Conservation (phyloP, 176 grass and related monocot species). For the Ananas comosus region DNA sequence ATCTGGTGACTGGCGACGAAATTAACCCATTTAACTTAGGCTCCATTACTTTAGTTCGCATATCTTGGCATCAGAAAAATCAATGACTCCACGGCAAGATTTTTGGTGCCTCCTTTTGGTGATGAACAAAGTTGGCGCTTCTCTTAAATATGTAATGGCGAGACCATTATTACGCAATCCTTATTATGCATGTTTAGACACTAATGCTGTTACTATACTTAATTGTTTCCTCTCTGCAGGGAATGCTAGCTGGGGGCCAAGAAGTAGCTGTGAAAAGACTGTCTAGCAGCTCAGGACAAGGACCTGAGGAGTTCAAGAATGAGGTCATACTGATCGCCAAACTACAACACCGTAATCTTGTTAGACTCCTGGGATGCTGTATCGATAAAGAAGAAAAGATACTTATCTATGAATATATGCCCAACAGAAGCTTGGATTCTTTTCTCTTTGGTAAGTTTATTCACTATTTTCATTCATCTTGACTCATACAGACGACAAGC, state of each 20-base stretch:
- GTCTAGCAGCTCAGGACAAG: constrained; percentile 27
- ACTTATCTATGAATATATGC: constrained; percentile 51
- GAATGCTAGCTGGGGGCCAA: constrained; percentile 23
- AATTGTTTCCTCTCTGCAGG: constrained; percentile 16
- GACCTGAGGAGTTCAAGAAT: constrained; percentile 35
- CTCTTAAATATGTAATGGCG: background rate
- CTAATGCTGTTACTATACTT: background rate
- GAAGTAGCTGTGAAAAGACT: constrained; percentile 54
- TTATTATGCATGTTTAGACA: background rate
- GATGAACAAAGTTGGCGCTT: too few relatives aligned
- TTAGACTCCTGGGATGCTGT: constrained; percentile 33
- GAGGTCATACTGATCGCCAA: constrained; percentile 56
- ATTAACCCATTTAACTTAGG: too few relatives aligned
- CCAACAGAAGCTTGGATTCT: constrained; percentile 49
- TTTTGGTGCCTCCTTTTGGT: too few relatives aligned
- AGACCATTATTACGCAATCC: background rate
- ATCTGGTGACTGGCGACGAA: too few relatives aligned
- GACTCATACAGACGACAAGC: too few relatives aligned
- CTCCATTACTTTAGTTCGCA: too few relatives aligned
- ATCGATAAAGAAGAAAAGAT: constrained; percentile 42
- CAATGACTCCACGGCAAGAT: too few relatives aligned
- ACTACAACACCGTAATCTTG: constrained; percentile 52
- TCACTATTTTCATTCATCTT: background rate
- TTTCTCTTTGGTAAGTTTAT: constrained; percentile 36
- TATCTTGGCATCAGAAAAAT: too few relatives aligned